Percentiles rank a stretch among this genome's conserved stretches.
Conservation (phyloP, 2,329 filamentous ascomycete genomes). For the Verticillium albo-atrum region DNA sequence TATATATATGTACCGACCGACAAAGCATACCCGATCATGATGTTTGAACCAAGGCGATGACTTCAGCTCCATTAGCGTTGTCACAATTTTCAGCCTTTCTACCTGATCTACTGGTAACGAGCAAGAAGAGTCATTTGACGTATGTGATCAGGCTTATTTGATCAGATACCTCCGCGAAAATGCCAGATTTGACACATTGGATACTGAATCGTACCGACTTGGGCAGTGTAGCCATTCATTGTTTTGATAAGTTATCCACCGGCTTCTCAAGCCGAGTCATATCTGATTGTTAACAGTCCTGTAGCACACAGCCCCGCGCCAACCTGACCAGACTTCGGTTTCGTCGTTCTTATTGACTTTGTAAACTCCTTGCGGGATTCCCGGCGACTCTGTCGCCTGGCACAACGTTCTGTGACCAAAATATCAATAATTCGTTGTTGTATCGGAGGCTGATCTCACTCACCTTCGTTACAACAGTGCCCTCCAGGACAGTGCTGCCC, state of each 20-base stretch:
- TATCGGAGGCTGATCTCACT: neutral
- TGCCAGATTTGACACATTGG: neutral
- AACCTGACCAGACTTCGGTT: neutral
- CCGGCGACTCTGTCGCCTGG: neutral
- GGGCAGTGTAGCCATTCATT: neutral
- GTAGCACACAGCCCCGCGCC: neutral
- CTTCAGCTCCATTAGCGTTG: neutral
- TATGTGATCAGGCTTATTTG: neutral
- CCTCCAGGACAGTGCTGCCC: neutral
- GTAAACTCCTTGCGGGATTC: neutral
- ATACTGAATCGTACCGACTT: neutral
- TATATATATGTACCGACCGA: neutral
- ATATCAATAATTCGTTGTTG: neutral
- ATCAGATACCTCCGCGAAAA: neutral
- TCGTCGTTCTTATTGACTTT: neutral
- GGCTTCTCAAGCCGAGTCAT: neutral
- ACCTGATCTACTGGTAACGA: neutral
- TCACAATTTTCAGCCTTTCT: neutral
- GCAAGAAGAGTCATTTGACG: neutral
- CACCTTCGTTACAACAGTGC: neutral
- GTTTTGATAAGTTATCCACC: neutral
- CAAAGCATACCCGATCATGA: neutral
- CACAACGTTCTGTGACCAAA: neutral
- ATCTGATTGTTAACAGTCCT: neutral
- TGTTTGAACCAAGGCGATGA: neutral